Evolutionary conservation across 805 yeast species (phyloP).

Genomic region (Metschnikowia matae): DNA sequence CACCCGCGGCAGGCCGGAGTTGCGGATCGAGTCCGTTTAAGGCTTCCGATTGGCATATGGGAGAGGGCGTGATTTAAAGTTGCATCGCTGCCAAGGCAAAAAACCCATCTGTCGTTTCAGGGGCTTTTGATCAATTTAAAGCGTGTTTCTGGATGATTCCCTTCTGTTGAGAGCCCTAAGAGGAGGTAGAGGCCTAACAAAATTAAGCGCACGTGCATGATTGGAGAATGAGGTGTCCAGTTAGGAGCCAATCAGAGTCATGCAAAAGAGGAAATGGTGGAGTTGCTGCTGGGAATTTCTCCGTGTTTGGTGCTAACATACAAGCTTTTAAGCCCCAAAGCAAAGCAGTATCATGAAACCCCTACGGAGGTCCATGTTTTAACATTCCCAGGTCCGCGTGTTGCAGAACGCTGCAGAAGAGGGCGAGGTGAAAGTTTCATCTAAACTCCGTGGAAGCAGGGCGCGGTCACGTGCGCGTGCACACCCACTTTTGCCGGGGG

Average conservation of each 20-base stretch:
- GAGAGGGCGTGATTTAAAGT: not conserved
- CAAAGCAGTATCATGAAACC: not conserved
- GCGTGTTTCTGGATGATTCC: not conserved
- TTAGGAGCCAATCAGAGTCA: not conserved
- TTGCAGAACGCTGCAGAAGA: not conserved
- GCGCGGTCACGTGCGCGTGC: slow-evolving; percentile 1
- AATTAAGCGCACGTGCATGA: slow-evolving; percentile 2
- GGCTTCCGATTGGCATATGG: not conserved
- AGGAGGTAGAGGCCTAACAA: not conserved
- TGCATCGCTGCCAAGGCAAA: not conserved
- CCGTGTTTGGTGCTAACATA: not conserved
- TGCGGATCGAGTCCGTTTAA: not conserved
- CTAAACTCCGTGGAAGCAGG: not conserved
- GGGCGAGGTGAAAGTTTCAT: not conserved
- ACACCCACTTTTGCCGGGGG: not conserved
- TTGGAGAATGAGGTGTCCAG: not conserved
- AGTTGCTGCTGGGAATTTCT: not conserved
- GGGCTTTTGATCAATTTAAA: not conserved
- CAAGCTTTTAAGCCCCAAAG: not conserved
- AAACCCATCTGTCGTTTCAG: not conserved
- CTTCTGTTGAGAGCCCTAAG: not conserved
- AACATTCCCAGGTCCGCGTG: not conserved
- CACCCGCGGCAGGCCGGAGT: not conserved
- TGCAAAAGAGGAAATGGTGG: not conserved
- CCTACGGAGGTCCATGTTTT: not conserved